A percentile compares a stretch with the other conserved stretches of the same genome.
Evolutionary conservation across 2,329 filamentous ascomycete species (phyloP).

Genomic region (Monascus ruber): DNA sequence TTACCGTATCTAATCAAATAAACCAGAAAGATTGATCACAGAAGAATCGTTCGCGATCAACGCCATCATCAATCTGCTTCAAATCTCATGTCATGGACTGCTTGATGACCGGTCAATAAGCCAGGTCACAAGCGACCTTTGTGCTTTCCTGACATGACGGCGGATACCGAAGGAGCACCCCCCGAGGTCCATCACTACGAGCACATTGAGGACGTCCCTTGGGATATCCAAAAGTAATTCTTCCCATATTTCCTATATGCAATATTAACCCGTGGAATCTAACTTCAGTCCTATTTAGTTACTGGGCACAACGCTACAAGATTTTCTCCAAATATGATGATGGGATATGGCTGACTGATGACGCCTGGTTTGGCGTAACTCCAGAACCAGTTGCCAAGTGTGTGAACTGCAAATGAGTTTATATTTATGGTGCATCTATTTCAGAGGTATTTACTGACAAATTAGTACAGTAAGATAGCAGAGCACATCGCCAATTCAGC

Average conservation of each 20-base stretch:
- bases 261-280: neutral
- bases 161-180: slow-evolving; percentile 20
- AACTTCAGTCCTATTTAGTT: slow-evolving; percentile 42
- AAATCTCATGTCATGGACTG: slow-evolving; percentile 9
- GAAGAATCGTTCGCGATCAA: slow-evolving; percentile 14
- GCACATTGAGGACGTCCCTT: slow-evolving; percentile 58
- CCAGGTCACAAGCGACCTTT: neutral
- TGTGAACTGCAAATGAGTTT: slow-evolving; percentile 14
- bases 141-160: slow-evolving; percentile 16
- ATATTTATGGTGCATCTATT: slow-evolving; percentile 1
- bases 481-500: slow-evolving; percentile 52
- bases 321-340: slow-evolving; percentile 83
- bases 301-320: slow-evolving; percentile 78
- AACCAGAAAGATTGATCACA: too few species aligned
- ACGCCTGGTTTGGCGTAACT: slow-evolving; percentile 95
- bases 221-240: slow-evolving; percentile 69
- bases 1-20: neutral
- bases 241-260: neutral
- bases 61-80: slow-evolving; percentile 18
- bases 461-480: slow-evolving; percentile 55
- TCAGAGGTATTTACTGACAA: neutral
- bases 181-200: slow-evolving; percentile 58
- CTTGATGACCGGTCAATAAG: neutral
- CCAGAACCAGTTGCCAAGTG: slow-evolving; percentile 83
- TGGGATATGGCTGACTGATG: slow-evolving; percentile 80